Conservation (phyloP, 192 early-diverging fungal species). For the Gonapodya prolifera region DNA sequence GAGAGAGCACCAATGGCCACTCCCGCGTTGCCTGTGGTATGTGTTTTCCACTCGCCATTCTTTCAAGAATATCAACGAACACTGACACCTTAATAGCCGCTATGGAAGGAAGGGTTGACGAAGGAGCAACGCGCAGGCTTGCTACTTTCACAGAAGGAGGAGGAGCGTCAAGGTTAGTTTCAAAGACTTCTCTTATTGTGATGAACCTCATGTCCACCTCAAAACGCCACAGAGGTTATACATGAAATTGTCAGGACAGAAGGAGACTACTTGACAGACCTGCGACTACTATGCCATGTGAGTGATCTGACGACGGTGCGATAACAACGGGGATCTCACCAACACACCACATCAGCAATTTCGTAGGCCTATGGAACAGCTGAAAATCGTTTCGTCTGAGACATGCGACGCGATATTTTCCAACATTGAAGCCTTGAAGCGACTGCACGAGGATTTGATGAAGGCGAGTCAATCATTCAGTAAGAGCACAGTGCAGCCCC, state of each 20-base stretch:
- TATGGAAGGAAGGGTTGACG: neutral
- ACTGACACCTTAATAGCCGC: neutral
- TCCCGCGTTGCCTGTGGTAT: neutral
- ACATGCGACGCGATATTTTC: neutral
- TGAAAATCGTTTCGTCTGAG: neutral
- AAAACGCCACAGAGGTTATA: neutral
- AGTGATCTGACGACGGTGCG: neutral
- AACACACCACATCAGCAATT: too few species aligned
- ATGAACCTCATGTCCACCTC: too few species aligned
- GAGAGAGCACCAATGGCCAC: neutral
- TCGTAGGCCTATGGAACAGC: neutral
- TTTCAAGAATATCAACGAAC: too few species aligned
- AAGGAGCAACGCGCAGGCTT: neutral
- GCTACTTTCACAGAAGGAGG: neutral
- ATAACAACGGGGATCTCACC: too few species aligned
- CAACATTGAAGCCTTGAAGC: neutral
- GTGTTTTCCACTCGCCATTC: too few species aligned
- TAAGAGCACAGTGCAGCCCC: too few species aligned
- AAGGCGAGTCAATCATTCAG: too few species aligned
- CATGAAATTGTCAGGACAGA: neutral
- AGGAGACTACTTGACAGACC: neutral
- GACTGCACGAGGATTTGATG: neutral
- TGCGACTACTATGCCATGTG: neutral
- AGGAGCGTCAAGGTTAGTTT: neutral
- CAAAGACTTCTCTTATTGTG: too few species aligned